Evolutionary conservation across 2,329 filamentous ascomycete species (phyloP).

Genomic region (Sporothrix globosa): DNA sequence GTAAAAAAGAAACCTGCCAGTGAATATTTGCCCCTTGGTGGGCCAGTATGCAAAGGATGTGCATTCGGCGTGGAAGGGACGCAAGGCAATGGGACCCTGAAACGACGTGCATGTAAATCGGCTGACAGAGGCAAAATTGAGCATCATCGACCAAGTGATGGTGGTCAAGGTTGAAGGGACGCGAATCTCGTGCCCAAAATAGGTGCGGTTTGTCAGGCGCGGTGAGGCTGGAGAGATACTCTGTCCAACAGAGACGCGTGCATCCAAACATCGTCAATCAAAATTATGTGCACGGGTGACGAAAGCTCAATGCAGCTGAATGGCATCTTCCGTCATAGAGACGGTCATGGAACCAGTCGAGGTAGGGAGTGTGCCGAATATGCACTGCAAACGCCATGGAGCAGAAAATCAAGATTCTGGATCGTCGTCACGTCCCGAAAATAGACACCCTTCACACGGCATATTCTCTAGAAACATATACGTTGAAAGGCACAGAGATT

Average conservation of each 20-base stretch:
- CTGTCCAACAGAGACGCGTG: background rate
- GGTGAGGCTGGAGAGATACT: too few species aligned
- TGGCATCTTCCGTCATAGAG: conserved; percentile 14
- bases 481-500: background rate
- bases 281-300: background rate
- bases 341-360: too few species aligned
- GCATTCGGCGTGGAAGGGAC: background rate
- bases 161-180: background rate
- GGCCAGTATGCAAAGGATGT: background rate
- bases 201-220: background rate
- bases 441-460: background rate
- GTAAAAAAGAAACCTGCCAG: background rate
- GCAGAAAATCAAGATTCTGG: conserved; percentile 16
- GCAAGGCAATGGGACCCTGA: conserved; percentile 3
- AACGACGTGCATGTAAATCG: conserved; percentile 19
- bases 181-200: conserved; percentile 8
- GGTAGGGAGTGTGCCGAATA: background rate
- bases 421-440: background rate
- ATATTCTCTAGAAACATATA: background rate
- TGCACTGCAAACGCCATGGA: background rate
- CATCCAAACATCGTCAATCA: background rate
- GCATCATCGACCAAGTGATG: background rate
- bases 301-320: background rate
- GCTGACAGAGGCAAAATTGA: conserved; percentile 4
- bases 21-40: background rate